Conservation (phyloP, 805 yeast species). For the Saccharomyces paradoxus region DNA sequence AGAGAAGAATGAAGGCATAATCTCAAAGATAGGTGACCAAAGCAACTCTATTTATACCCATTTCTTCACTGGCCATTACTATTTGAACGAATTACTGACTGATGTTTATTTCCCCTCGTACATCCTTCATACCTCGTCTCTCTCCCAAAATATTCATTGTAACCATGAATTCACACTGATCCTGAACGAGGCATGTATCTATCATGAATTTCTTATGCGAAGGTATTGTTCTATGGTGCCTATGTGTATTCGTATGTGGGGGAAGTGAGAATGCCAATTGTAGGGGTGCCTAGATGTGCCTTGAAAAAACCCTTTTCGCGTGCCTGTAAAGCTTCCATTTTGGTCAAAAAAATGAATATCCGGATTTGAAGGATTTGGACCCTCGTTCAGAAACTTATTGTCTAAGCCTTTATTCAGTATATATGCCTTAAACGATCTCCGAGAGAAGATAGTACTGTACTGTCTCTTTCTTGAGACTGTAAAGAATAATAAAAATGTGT, state of each 20-base stretch:
- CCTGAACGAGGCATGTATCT: too few species aligned
- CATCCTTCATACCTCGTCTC: not conserved
- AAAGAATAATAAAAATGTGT: not conserved
- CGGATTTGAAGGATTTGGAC: not conserved
- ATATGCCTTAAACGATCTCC: not conserved
- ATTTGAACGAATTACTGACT: too few species aligned
- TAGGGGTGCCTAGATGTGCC: not conserved
- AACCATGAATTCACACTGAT: too few species aligned
- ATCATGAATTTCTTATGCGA: not conserved
- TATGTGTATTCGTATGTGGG: not conserved
- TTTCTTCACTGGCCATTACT: too few species aligned
- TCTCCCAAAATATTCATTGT: too few species aligned
- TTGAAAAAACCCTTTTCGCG: not conserved
- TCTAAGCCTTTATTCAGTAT: not conserved
- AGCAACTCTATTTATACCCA: too few species aligned
- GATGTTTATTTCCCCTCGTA: too few species aligned
- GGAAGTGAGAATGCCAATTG: not conserved
- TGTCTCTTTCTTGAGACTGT: not conserved
- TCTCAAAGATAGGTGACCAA: too few species aligned
- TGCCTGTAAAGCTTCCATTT: not conserved
- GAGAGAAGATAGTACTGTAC: not conserved
- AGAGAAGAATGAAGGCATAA: too few species aligned
- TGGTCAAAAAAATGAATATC: not conserved
- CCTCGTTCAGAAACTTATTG: not conserved
- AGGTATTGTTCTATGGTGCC: not conserved